These are phyloP conservation scores for Phytophthora pistaciae DNA, from an alignment of 352 stramenopile species.

Conservation along the genomic window DNA sequence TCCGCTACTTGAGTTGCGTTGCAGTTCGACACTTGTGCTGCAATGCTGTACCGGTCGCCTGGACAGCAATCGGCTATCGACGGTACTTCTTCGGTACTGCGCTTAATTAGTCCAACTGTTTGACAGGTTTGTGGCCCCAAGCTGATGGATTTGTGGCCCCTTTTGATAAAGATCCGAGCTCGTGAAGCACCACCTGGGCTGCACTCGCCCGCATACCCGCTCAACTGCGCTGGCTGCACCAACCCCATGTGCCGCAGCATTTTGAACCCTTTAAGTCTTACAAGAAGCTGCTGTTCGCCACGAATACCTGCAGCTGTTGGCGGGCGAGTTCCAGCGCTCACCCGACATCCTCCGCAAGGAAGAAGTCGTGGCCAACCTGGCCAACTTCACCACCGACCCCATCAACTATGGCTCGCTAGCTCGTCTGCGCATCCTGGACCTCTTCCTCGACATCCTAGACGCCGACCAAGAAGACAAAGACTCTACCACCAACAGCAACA, in stretches of 20 bases:
- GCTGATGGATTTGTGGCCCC: too few species aligned
- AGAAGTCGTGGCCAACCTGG: slow-evolving; percentile 82
- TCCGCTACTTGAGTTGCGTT: too few species aligned
- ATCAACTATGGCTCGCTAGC: slow-evolving; percentile 80
- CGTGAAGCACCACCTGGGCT: slow-evolving; percentile 95
- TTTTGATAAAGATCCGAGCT: slow-evolving; percentile 68
- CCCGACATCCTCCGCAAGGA: slow-evolving; percentile 67
- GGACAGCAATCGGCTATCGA: too few species aligned
- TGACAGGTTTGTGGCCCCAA: too few species aligned
- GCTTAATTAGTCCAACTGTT: too few species aligned
- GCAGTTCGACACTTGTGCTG: too few species aligned
- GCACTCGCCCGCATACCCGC: slow-evolving; percentile 83
- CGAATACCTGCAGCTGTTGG: slow-evolving; percentile 81
- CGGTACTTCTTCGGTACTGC: too few species aligned
- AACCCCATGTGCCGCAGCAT: slow-evolving; percentile 89
- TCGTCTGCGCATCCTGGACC: slow-evolving; percentile 68
- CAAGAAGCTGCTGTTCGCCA: slow-evolving; percentile 65
- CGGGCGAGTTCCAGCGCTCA: slow-evolving; percentile 77
- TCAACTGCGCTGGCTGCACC: slow-evolving; percentile 85
- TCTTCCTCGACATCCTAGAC: slow-evolving; percentile 83
- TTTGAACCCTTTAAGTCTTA: slow-evolving; percentile 86
- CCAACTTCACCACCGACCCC: slow-evolving; percentile 88
- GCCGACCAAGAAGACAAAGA: slow-evolving; percentile 42
- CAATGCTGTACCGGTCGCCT: too few species aligned
- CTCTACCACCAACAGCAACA: not conserved